A percentile compares a stretch with the other conserved stretches of the same genome.
Conservation (phyloP, 176 grass and related monocot species). For the Oropetium thomaeum region DNA sequence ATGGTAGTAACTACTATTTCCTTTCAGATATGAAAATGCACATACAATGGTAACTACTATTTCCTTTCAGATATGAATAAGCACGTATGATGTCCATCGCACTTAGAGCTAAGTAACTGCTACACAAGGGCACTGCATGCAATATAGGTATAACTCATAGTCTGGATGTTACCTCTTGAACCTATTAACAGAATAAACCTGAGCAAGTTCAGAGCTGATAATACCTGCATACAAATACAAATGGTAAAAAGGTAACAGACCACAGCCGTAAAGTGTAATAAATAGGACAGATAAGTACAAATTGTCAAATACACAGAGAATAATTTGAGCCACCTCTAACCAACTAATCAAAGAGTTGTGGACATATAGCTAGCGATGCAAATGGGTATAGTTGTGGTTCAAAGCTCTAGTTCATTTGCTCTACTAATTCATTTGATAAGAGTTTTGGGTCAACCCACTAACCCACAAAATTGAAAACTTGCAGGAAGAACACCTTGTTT, state of each 20-base stretch:
- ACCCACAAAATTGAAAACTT: too few species aligned
- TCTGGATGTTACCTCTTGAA: slow-evolving; percentile 56
- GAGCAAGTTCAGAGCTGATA: slow-evolving; percentile 86
- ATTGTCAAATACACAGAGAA: slow-evolving; percentile 12
- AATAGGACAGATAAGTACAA: slow-evolving; percentile 23
- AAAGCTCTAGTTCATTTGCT: too few species aligned
- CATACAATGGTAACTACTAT: background rate
- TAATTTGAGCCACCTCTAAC: background rate
- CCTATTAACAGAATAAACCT: slow-evolving; percentile 77
- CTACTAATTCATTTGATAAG: too few species aligned
- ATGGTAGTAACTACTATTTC: background rate
- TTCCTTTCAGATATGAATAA: background rate
- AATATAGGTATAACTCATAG: background rate
- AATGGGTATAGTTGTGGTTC: too few species aligned
- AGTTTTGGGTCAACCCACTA: too few species aligned
- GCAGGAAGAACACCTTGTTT: background rate
- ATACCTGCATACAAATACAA: slow-evolving; percentile 54
- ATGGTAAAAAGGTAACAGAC: background rate
- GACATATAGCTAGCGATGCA: too few species aligned
- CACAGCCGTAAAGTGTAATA: background rate
- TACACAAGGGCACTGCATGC: background rate
- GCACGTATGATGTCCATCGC: background rate
- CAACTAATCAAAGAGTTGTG: background rate
- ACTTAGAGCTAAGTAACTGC: background rate
- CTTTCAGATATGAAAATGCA: background rate